These are phyloP conservation scores for Themeda triandra DNA, from an alignment of 176 grass and related monocot species.

Conservation along the genomic window DNA sequence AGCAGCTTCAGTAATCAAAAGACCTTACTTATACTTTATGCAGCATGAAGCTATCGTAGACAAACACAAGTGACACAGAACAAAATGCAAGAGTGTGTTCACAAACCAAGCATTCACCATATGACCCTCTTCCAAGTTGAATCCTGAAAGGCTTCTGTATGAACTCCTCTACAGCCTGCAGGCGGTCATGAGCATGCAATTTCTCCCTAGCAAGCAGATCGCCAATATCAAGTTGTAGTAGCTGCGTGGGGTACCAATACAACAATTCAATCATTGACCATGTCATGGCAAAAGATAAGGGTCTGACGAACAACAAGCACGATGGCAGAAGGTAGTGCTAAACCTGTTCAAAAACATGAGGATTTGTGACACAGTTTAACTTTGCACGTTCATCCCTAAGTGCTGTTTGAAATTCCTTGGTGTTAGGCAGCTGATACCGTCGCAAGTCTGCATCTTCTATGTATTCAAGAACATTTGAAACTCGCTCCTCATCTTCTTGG, in stretches of 20 bases:
- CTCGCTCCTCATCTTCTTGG: constrained; percentile 45
- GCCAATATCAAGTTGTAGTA: constrained; percentile 63
- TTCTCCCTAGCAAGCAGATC: constrained; percentile 55
- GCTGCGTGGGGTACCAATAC: constrained; percentile 44
- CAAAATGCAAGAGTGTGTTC: constrained; percentile 5
- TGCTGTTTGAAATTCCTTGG: constrained; percentile 65
- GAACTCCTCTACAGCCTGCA: constrained; percentile 49
- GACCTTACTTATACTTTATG: not conserved
- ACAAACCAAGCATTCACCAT: constrained; percentile 78
- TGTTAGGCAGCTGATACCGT: constrained; percentile 51
- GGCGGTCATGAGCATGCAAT: constrained; percentile 27
- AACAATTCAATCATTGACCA: constrained; percentile 21
- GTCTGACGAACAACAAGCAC: constrained; percentile 5
- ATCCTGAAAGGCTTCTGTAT: constrained; percentile 74
- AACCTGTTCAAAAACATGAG: constrained; percentile 87
- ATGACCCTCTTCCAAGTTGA: constrained; percentile 68
- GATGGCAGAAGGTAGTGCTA: not conserved
- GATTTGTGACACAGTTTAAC: constrained; percentile 80
- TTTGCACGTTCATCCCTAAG: constrained; percentile 67
- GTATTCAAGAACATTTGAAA: constrained; percentile 57
- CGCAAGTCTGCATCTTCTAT: constrained; percentile 76
- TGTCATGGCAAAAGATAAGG: not conserved
- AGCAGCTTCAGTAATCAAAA: constrained; percentile 20
- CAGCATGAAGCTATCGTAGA: not conserved
- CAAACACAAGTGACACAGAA: not conserved